Evolutionary conservation across 2,329 filamentous ascomycete genomes (phyloP).

Genomic region (Corynespora cassiicola): DNA sequence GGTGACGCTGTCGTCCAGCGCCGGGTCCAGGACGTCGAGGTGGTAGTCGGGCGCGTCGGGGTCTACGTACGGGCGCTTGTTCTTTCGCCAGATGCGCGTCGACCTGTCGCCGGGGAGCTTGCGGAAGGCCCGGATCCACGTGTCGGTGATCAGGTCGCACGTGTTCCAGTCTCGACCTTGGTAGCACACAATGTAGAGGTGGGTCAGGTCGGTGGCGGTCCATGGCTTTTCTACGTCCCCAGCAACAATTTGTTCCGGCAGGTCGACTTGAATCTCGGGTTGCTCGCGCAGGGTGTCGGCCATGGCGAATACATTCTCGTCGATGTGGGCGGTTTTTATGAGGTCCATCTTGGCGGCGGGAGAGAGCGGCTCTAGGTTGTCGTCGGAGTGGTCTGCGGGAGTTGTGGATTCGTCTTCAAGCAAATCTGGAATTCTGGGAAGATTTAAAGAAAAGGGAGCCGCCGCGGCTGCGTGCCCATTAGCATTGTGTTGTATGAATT

Average conservation of each 20-base stretch:
- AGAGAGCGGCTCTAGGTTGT: too few species aligned
- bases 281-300: conserved; percentile 6
- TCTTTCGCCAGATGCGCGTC: conserved; percentile 25
- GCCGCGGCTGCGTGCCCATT: too few species aligned
- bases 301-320: conserved; percentile 7
- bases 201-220: conserved; percentile 22
- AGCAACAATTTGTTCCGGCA: conserved; percentile 15
- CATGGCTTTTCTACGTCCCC: conserved; percentile 15
- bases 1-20: conserved; percentile 15
- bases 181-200: conserved; percentile 35
- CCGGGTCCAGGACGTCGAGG: conserved; percentile 17
- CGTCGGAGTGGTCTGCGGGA: too few species aligned
- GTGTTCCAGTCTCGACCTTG: conserved; percentile 15
- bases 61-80: conserved; percentile 14
- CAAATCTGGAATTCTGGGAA: too few species aligned
- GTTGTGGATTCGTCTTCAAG: too few species aligned
- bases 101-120: not conserved
- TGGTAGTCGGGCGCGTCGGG: conserved; percentile 12
- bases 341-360: too few species aligned
- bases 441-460: too few species aligned
- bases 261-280: conserved; percentile 14
- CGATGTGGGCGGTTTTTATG: not conserved
- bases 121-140: conserved; percentile 42
- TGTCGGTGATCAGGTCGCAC: conserved; percentile 40
- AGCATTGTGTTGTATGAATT: too few species aligned